Base-by-base conservation (phyloP, 129 eudicot genomes). In the Calendula officinalis region DNA sequence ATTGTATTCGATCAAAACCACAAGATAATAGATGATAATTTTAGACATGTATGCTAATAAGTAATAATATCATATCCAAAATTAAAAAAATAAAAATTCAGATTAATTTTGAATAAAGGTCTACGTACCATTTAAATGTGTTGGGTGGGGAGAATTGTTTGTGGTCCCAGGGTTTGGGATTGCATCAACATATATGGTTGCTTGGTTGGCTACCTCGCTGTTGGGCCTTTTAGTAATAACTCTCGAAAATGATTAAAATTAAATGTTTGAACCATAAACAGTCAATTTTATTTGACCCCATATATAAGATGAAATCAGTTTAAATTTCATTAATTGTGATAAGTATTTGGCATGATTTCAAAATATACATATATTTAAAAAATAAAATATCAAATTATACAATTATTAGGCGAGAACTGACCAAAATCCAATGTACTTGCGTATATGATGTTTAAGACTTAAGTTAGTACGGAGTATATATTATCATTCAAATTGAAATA, bases 131-230 rank as follows among this genome's bases (percentile, higher is more conserved):
- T 48, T n/a, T 39, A 68, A 11, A 55, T 67, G 44, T 37, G 50
- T 37, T 45, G 48, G 45, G 22, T 62, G 50, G 46, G 34, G 50
- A 27, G 34, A 9, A 35, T 63, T 64, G 43, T 56, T 30, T 46
- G 72, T 73, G 78, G 78, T 73, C 78, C 71, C 46, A 56, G 13
- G 52, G 44, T 27, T 46, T 46, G 41, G 62, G 66, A 32, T 55
- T 3, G 7, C 35, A 49, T 60, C 50, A 35, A 39, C 12, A 52
- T 16, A 7, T 14, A 57, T 58, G 54, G 57, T 64, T 62, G 40
- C 12, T 32, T 58, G 54, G 57, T 64, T 62, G 40, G 40, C 33
- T 43, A 27, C 67, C 44, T 45, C 13, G 37, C 67, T 62, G 43
- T 7, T 63, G 68, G 64, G 40, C 72, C 63, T 43, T 8, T 56